These are phyloP conservation scores for Spizellomyces sp. DNA, from an alignment of 192 early-diverging fungal genomes.

Conservation along the genomic window DNA sequence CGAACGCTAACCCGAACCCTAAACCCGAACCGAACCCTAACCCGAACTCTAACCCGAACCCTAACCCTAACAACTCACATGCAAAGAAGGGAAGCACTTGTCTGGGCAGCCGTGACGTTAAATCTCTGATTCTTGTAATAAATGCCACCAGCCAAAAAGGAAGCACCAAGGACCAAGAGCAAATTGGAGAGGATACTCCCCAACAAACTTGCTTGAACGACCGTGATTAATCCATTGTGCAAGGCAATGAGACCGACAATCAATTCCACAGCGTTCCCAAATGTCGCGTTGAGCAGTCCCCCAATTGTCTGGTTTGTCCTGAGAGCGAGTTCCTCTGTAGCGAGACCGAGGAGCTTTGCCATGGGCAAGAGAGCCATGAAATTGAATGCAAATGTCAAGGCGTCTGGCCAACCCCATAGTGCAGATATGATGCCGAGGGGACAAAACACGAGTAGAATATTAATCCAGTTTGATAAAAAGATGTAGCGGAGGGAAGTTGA, in stretches of 20 bases:
- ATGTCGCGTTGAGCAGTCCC: constrained; percentile 76
- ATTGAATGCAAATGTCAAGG: constrained; percentile 76
- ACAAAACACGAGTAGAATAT: constrained; percentile 72
- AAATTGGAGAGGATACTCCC: constrained; percentile 91
- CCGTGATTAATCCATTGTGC: constrained; percentile 70
- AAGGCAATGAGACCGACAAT: constrained; percentile 79
- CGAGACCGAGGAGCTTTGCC: constrained; percentile 84
- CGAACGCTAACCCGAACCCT: no score
- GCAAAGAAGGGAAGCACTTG: constrained; percentile 27
- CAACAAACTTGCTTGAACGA: constrained; percentile 87
- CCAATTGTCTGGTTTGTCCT: constrained; percentile 59
- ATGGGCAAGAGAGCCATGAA: constrained; percentile 87
- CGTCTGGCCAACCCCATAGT: constrained; percentile 65
- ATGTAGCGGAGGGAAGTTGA: constrained; percentile 16
- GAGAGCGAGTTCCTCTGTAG: constrained; percentile 73
- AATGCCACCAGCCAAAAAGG: constrained; percentile 85
- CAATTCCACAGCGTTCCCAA: constrained; percentile 82
- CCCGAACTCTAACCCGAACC: no score
- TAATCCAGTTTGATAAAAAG: constrained; percentile 42
- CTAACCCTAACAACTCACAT: neutral
- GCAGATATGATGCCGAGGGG: constrained; percentile 77
- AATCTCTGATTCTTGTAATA: constrained; percentile 59
- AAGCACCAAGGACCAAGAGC: constrained; percentile 82
- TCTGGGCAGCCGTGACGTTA: constrained; percentile 34
- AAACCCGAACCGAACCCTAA: no score